These are phyloP conservation scores for Purpureocillium takamizusanense DNA, from an alignment of 2,329 filamentous ascomycete species.

Conservation along the genomic window DNA sequence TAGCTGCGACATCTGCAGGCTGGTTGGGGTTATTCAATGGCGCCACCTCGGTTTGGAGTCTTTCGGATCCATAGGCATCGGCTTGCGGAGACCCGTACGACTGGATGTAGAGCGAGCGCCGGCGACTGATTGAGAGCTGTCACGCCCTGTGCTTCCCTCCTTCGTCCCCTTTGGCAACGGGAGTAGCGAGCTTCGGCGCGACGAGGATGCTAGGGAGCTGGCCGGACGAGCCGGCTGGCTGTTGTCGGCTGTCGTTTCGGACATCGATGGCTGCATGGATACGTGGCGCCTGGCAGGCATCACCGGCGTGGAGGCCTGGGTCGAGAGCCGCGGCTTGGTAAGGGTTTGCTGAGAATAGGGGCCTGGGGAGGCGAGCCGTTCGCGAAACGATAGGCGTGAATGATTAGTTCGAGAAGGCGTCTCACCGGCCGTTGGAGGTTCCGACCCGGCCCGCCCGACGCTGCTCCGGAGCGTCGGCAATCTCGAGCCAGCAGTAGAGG, in stretches of 20 bases:
- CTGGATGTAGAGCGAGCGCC: slow-evolving; percentile 26
- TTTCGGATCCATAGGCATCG: slow-evolving; percentile 23
- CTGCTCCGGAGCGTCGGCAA: slow-evolving; percentile 41
- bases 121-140: slow-evolving; percentile 33
- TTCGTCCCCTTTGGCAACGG: slow-evolving; percentile 33
- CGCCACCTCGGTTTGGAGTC: slow-evolving; percentile 43
- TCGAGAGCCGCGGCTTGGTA: slow-evolving; percentile 32
- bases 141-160: slow-evolving; percentile 30
- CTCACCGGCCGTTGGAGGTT: slow-evolving; percentile 36
- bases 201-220: slow-evolving; percentile 43
- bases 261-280: slow-evolving; percentile 40
- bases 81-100: slow-evolving; percentile 33
- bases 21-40: too few species aligned
- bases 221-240: slow-evolving; percentile 35
- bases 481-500: slow-evolving; percentile 32
- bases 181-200: slow-evolving; percentile 44
- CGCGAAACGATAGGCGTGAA: slow-evolving; percentile 18
- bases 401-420: slow-evolving; percentile 40
- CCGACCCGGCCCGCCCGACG: slow-evolving; percentile 34
- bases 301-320: slow-evolving; percentile 34
- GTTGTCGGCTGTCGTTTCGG: slow-evolving; percentile 20
- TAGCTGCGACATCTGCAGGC: too few species aligned
- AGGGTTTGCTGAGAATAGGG: slow-evolving; percentile 37
- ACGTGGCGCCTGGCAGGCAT: slow-evolving; percentile 36
- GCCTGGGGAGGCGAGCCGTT: slow-evolving; percentile 26